These are phyloP conservation scores for Anisodus acutangulus DNA, from an alignment of 257 asterid genomes.

Conservation along the genomic window DNA sequence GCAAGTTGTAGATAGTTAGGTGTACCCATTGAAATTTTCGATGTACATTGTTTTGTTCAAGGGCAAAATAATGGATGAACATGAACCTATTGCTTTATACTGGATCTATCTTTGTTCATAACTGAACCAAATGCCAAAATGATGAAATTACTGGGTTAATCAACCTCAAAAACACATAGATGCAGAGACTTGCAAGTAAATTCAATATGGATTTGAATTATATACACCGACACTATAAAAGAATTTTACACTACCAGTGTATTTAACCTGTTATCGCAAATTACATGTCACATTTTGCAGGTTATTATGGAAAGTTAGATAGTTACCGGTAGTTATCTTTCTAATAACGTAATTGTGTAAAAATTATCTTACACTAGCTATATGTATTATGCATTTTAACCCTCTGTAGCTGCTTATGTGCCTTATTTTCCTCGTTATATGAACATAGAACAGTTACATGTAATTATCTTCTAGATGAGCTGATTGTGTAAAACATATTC, in stretches of 20 bases:
- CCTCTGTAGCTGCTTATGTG: not conserved
- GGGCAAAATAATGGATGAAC: not conserved
- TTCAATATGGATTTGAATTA: too few relatives aligned
- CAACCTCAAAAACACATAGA: not conserved
- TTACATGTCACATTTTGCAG: not conserved
- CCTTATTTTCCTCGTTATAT: not conserved
- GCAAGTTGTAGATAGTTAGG: not conserved
- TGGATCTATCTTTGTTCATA: not conserved
- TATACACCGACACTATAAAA: too few relatives aligned
- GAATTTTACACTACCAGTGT: not conserved
- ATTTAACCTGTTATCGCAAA: not conserved
- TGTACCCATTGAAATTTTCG: not conserved
- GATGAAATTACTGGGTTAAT: not conserved
- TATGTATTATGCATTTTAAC: not conserved
- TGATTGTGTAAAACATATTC: not conserved
- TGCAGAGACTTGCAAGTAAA: not conserved
- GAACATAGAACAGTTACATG: not conserved
- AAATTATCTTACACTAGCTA: not conserved
- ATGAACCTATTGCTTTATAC: not conserved
- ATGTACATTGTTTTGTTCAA: not conserved
- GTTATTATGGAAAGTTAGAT: not conserved
- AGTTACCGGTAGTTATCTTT: not conserved
- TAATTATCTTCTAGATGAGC: not conserved
- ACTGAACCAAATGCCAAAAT: slow-evolving; percentile 5
- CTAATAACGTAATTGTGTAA: not conserved